Evolutionary conservation across 805 yeast genomes (phyloP).

Genomic region (Ogataea haglerorum): DNA sequence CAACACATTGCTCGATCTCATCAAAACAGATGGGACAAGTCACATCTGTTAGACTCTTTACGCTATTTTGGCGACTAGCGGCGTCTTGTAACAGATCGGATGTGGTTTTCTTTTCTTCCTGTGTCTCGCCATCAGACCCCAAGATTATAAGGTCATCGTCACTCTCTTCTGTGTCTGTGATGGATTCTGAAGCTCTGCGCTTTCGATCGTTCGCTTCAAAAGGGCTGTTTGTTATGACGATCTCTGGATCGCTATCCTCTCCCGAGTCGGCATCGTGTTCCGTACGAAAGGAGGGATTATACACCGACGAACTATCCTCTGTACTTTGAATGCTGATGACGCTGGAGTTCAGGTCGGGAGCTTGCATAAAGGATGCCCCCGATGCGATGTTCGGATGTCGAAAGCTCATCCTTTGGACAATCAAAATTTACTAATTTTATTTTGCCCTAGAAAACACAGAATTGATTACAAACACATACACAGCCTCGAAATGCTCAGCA

Average conservation of each 20-base stretch:
- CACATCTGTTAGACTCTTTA: slow-evolving; percentile 34
- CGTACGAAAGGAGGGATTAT: slow-evolving; percentile 7
- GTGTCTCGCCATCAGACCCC: slow-evolving; percentile 36
- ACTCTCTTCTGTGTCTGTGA: slow-evolving; percentile 26
- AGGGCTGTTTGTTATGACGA: slow-evolving; percentile 6
- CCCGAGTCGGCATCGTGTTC: slow-evolving; percentile 3
- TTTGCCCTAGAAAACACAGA: slow-evolving; percentile 1
- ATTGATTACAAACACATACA: slow-evolving; percentile 3
- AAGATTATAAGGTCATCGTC: slow-evolving; percentile 30
- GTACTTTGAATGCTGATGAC: slow-evolving; percentile 7
- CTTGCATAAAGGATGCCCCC: slow-evolving; percentile 12
- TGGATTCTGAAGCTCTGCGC: slow-evolving; percentile 2
- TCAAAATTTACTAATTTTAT: neutral
- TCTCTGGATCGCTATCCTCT: slow-evolving; percentile 6
- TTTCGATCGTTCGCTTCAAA: slow-evolving; percentile 1
- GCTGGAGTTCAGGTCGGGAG: neutral
- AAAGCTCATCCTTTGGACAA: slow-evolving; percentile 10
- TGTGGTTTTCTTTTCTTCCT: slow-evolving; percentile 32
- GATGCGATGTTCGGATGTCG: slow-evolving; percentile 18
- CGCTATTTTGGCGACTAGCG: slow-evolving; percentile 18
- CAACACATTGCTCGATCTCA: slow-evolving; percentile 44
- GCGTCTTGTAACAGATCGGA: slow-evolving; percentile 29
- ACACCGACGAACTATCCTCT: slow-evolving; percentile 2
- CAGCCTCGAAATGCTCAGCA: slow-evolving; percentile 5
- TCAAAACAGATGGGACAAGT: slow-evolving; percentile 58